Base-by-base conservation (phyloP, 306 rosid genomes). In the Canavalia ensiformis region DNA sequence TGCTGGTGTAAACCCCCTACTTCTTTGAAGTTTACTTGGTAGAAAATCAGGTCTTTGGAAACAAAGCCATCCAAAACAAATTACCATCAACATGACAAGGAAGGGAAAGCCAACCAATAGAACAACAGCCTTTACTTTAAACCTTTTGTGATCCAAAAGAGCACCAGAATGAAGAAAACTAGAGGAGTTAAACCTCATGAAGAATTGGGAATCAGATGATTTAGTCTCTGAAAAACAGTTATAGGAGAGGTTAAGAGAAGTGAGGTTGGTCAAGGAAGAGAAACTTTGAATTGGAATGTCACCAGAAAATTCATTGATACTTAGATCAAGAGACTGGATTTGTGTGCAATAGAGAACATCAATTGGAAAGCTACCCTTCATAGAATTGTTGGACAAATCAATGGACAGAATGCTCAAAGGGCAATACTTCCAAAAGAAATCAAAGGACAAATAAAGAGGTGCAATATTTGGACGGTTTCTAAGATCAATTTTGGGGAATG, bases 361-460 rank as follows among this genome's bases (percentile, higher is more conserved):
- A 59, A 60, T 29, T 2, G 93, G 93, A 42, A 92, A 92, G 54
- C 74, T 45, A 51, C 91, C 92, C 79, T 88, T 89, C 31, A 92
- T 12, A 12, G 90, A 92, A 66, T 76, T 86, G 65, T 92, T 90
- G 5, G 93, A 89, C 33, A 92, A 58, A 78, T 92, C 95, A 65
- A 92, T 89, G 18, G 90, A 68, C 0, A 89, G 1, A 71, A 92
- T 80, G 72, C 45, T 89, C 25, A 88, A 64, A 2, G 97, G 97
- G 56, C 92, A 92, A 18, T 75, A 92, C 82, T 85, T 92, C 97
- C 97, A 90, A 58, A 92, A 92, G 92, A 92, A 90, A 75, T 45
- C 81, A 75, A 92, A 92, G 4, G 97, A 90, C 87, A 92, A 81
- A 75, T 90, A 92, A 68, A 90, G 88, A 6, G 89, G 80, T 0